A percentile compares a stretch with the other conserved stretches of the same genome.
phyloP scores from a whole-genome alignment of 208 protist species.

The Leishmania arabica region DNA sequence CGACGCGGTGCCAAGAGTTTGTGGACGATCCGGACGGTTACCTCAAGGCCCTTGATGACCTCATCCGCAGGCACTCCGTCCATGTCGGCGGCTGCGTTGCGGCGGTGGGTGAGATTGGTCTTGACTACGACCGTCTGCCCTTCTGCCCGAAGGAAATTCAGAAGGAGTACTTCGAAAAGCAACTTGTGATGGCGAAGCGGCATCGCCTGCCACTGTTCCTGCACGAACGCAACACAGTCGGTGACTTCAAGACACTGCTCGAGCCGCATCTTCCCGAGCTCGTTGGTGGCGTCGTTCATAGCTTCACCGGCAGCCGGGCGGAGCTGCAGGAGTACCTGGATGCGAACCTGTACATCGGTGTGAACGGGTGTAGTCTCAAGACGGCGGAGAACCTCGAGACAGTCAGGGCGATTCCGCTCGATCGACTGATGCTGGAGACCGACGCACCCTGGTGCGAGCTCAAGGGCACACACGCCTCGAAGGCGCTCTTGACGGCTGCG shows the following conservation, averaged over 20 bases:
- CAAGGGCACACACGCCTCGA: slow-evolving; percentile 88
- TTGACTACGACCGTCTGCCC: slow-evolving; percentile 95
- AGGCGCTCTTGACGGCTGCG: slow-evolving; percentile 30
- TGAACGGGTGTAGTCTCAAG: slow-evolving; percentile 96
- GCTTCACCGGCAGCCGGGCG: slow-evolving; percentile 90
- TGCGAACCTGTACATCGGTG: slow-evolving; percentile 91
- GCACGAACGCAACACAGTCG: slow-evolving; percentile 90
- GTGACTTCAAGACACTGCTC: slow-evolving; percentile 85
- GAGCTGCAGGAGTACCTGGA: slow-evolving; percentile 82
- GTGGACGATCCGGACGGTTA: slow-evolving; percentile 55
- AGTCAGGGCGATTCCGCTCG: slow-evolving; percentile 76
- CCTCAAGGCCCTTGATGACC: slow-evolving; percentile 43
- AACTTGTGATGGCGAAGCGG: slow-evolving; percentile 85
- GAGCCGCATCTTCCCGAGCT: slow-evolving; percentile 45
- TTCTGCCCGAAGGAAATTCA: slow-evolving; percentile 93
- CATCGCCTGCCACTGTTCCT: slow-evolving; percentile 93
- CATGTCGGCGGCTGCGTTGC: slow-evolving; percentile 70
- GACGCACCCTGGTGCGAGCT: slow-evolving; percentile 96
- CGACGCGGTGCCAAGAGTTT: slow-evolving; percentile 86
- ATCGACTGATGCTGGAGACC: slow-evolving; percentile 95
- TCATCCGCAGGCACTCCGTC: slow-evolving; percentile 60
- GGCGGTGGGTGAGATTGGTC: slow-evolving; percentile 83
- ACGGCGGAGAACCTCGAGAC: slow-evolving; percentile 89
- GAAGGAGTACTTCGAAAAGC: slow-evolving; percentile 69
- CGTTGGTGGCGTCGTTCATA: slow-evolving; percentile 93